Evolutionary conservation across 345 rosid species (phyloP).

Genomic region (Streptanthus diversifolius): DNA sequence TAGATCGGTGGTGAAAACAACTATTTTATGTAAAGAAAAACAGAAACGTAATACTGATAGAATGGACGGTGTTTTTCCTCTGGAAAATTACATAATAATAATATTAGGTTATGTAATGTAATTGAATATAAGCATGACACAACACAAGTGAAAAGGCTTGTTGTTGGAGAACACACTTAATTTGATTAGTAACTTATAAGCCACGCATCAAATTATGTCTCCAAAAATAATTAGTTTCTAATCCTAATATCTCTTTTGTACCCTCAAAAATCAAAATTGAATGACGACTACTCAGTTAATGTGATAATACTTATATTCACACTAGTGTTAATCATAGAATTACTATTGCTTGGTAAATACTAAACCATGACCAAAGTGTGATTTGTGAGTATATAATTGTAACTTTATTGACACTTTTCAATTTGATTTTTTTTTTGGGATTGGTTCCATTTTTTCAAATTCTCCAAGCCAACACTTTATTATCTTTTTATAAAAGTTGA

Average conservation of each 20-base stretch:
- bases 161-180: constrained; percentile 2
- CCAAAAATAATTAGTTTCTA: neutral
- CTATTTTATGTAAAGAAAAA: neutral
- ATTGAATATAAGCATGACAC: constrained; percentile 13
- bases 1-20: neutral
- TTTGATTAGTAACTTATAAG: constrained; percentile 21
- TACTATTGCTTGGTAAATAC: constrained; percentile 20
- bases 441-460: neutral
- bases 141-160: constrained; percentile 1
- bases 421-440: neutral
- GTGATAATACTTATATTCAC: neutral
- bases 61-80: neutral
- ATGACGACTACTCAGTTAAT: neutral
- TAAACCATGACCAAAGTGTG: constrained; percentile 17
- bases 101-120: neutral
- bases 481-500: too few relatives aligned
- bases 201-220: constrained; percentile 20
- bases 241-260: neutral
- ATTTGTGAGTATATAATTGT: constrained; percentile 5
- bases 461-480: neutral
- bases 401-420: constrained; percentile 21
- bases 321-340: neutral
- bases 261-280: neutral
- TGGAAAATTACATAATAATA: neutral
- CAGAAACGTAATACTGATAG: neutral